Evolutionary conservation across 192 early-diverging fungal species (phyloP).

Genomic region (Umbelopsis ramanniana): DNA sequence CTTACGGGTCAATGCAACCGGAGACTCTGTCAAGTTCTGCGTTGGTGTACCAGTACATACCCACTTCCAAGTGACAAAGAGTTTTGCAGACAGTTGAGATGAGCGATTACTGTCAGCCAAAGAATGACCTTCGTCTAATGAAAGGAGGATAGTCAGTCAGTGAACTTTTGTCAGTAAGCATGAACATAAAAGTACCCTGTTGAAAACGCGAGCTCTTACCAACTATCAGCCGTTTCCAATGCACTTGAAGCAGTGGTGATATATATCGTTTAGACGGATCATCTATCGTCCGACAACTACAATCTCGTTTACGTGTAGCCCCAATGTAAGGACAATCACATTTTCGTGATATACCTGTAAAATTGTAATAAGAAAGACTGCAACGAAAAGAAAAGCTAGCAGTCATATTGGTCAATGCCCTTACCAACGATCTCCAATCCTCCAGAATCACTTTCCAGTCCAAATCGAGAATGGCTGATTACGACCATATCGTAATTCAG

Average conservation of each 20-base stretch:
- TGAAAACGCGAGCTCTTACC: no score
- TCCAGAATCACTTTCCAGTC: slow-evolving; percentile 58
- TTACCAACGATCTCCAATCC: slow-evolving; percentile 36
- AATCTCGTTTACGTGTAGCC: slow-evolving; percentile 36
- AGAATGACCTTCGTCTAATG: slow-evolving; percentile 77
- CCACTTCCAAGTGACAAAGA: slow-evolving; percentile 68
- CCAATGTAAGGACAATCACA: slow-evolving; percentile 47
- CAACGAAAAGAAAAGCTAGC: no score
- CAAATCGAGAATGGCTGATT: slow-evolving; percentile 67
- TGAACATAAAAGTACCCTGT: no score
- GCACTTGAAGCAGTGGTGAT: slow-evolving; percentile 73
- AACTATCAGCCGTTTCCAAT: slow-evolving; percentile 81
- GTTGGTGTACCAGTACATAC: slow-evolving; percentile 77
- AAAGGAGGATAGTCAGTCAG: not conserved
- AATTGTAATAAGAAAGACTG: no score
- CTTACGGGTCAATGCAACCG: not conserved
- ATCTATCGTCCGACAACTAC: slow-evolving; percentile 30
- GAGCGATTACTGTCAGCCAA: slow-evolving; percentile 58
- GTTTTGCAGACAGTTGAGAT: slow-evolving; percentile 55
- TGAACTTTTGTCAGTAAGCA: no score
- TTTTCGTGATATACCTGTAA: slow-evolving; percentile 27
- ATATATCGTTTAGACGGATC: slow-evolving; percentile 33
- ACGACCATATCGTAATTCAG: slow-evolving; percentile 73
- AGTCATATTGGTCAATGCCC: no score
- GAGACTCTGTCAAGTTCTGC: slow-evolving; percentile 60